Conservation (phyloP, 306 rosid species). For the Pterocarpus santalinus region DNA sequence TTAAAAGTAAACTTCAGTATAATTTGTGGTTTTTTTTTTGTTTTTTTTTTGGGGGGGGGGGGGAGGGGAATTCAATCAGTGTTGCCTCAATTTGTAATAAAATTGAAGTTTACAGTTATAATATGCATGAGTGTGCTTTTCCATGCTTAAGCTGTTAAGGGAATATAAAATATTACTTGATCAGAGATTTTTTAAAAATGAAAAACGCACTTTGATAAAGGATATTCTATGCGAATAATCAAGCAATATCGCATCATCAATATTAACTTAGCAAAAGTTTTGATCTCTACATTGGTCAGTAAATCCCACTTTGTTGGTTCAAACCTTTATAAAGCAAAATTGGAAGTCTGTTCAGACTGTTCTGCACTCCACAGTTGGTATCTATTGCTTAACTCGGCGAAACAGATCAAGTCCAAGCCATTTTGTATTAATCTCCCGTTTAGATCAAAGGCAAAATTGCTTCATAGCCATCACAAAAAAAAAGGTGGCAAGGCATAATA, state of each 20-base stretch:
- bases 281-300: not conserved
- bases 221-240: too few relatives aligned
- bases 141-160: too few relatives aligned
- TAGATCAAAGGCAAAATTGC: conserved; percentile 5
- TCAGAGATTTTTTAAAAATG: too few relatives aligned
- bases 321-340: not conserved
- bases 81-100: too few relatives aligned
- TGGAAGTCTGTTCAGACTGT: not conserved
- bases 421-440: not conserved
- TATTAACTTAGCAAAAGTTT: not conserved
- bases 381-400: not conserved
- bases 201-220: too few relatives aligned
- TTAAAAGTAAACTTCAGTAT: too few relatives aligned
- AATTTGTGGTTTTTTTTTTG: too few relatives aligned
- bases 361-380: not conserved
- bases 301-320: not conserved
- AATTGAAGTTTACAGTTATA: too few relatives aligned
- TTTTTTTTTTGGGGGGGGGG: too few relatives aligned
- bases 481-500: not conserved
- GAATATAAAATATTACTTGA: too few relatives aligned
- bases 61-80: too few relatives aligned
- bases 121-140: not conserved
- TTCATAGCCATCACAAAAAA: not conserved
- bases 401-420: not conserved
- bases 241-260: too few relatives aligned